These are phyloP conservation scores for Firmiana major DNA, from an alignment of 345 rosid genomes.

Conservation along the genomic window DNA sequence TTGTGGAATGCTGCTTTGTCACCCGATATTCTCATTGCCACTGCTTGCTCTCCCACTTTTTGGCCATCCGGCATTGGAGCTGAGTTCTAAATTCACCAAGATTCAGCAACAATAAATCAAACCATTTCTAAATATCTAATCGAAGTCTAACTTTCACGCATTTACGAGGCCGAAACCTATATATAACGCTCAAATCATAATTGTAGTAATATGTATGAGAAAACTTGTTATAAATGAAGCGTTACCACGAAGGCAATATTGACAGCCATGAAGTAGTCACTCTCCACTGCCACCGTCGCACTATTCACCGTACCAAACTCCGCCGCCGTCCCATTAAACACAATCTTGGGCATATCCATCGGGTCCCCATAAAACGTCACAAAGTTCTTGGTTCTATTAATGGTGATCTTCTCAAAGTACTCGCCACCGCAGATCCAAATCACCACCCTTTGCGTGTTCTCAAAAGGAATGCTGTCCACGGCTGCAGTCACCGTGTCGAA, in stretches of 20 bases:
- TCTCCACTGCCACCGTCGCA: slow-evolving; percentile 36
- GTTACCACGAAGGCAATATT: slow-evolving; percentile 26
- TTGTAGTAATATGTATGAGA: too few relatives aligned
- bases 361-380: slow-evolving; percentile 40
- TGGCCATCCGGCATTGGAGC: slow-evolving; percentile 52
- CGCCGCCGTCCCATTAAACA: slow-evolving; percentile 25
- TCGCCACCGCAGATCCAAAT: slow-evolving; percentile 43
- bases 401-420: slow-evolving; percentile 52
- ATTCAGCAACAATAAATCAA: too few relatives aligned
- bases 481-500: not conserved
- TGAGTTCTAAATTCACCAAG: slow-evolving; percentile 35
- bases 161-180: too few relatives aligned
- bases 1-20: slow-evolving; percentile 58
- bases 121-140: too few relatives aligned
- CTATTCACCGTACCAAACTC: slow-evolving; percentile 31
- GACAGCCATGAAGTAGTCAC: slow-evolving; percentile 30
- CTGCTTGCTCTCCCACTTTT: slow-evolving; percentile 46
- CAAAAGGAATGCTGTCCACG: not conserved
- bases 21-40: slow-evolving; percentile 45
- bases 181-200: too few relatives aligned
- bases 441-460: slow-evolving; percentile 55
- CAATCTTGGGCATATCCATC: slow-evolving; percentile 19
- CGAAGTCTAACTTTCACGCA: too few relatives aligned
- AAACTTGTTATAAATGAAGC: not conserved
- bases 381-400: slow-evolving; percentile 44